phyloP scores from a whole-genome alignment of 805 yeast genomes.

The Komagataella pastoris region DNA sequence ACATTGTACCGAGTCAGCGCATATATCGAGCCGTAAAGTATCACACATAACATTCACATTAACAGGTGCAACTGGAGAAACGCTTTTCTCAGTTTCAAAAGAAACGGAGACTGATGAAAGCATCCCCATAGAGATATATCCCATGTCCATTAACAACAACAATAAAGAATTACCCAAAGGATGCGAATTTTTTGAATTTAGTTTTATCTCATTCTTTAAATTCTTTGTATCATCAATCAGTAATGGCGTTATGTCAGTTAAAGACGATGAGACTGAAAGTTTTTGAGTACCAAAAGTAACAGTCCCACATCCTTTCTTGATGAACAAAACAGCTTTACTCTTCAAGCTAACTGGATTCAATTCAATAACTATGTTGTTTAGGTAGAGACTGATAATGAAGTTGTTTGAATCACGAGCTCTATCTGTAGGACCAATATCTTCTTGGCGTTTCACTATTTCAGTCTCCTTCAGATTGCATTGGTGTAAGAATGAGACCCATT shows the following conservation, averaged over 20 bases:
- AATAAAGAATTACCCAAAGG: neutral
- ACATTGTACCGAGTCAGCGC: constrained; percentile 80
- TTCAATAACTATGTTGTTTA: constrained; percentile 44
- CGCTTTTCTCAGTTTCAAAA: constrained; percentile 14
- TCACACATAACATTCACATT: constrained; percentile 37
- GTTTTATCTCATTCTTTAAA: constrained; percentile 16
- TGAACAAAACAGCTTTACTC: constrained; percentile 37
- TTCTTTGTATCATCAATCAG: constrained; percentile 50
- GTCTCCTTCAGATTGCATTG: neutral
- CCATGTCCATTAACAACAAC: neutral
- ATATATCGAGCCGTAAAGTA: constrained; percentile 34
- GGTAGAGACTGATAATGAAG: constrained; percentile 3
- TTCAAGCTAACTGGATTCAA: constrained; percentile 47
- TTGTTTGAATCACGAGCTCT: neutral
- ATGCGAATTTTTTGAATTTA: neutral
- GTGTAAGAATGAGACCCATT: constrained; percentile 38
- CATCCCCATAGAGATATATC: constrained; percentile 34
- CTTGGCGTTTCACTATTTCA: neutral
- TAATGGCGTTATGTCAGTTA: constrained; percentile 35
- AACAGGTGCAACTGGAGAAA: constrained; percentile 7
- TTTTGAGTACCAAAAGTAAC: constrained; percentile 21
- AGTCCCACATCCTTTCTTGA: constrained; percentile 43
- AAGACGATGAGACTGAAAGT: constrained; percentile 25
- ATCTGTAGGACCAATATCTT: neutral
- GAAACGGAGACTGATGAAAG: constrained; percentile 22